These are phyloP conservation scores for Tilletia caries DNA, from an alignment of 1,284 basidiomycete species.

Conservation along the genomic window DNA sequence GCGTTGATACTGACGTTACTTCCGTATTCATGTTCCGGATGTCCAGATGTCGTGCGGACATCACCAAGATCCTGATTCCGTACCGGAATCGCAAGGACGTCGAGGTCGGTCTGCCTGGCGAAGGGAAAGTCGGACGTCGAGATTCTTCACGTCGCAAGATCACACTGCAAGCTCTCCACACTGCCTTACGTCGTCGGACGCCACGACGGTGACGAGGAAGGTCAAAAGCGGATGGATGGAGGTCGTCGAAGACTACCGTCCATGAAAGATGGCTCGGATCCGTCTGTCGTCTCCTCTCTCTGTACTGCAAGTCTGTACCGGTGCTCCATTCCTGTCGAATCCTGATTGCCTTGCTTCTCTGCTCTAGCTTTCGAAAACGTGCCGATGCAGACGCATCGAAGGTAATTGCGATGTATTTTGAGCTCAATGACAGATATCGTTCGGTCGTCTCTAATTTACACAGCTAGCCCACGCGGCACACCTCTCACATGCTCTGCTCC, in stretches of 20 bases:
- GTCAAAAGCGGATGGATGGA: slow-evolving; percentile 16
- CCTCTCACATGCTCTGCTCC: no score
- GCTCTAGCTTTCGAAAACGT: no score
- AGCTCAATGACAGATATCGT: no score
- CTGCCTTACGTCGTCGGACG: slow-evolving; percentile 61
- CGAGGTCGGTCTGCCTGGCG: slow-evolving; percentile 71
- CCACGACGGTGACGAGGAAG: slow-evolving; percentile 19
- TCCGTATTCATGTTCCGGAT: no score
- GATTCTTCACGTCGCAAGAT: slow-evolving; percentile 74
- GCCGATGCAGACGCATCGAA: no score
- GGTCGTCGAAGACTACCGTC: slow-evolving; percentile 14
- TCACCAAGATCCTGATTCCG: slow-evolving; percentile 76
- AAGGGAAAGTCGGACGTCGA: slow-evolving; percentile 70
- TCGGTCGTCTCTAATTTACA: no score
- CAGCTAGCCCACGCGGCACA: no score
- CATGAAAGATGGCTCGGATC: not conserved
- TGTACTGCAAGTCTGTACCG: no score
- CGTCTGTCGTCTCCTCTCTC: no score
- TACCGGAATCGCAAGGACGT: slow-evolving; percentile 78
- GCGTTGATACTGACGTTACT: no score
- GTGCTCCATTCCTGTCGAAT: not conserved
- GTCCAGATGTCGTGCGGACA: slow-evolving; percentile 67
- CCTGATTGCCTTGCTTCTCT: no score
- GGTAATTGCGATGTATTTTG: no score
- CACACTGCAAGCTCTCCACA: slow-evolving; percentile 73